Evolutionary conservation across 148 eudicot species (phyloP), one percentile per base, ranked within the genome.

Genomic region (Agrostemma githago): DNA sequence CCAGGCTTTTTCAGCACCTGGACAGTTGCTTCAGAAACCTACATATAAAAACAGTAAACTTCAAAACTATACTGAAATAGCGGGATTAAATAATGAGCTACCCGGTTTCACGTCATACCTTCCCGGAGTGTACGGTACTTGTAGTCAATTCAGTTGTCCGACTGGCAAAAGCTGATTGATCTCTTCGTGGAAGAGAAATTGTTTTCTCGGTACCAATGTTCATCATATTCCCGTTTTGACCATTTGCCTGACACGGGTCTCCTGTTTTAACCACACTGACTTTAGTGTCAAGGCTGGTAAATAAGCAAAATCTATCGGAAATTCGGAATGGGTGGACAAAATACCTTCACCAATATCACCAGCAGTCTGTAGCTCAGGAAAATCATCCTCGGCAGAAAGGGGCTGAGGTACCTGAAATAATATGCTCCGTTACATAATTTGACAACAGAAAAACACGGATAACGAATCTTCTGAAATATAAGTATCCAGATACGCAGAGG

Each of bases 1-100:
- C 82, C 86, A 58, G 99, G 97, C 78, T 86, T 92, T 85, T 89
- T 92, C 59, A 86, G 62, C 82, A 85, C 84, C 81, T 89, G 89
- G 79, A 96, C 84, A 66, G 89, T 92, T 63, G 84, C 92, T 82
- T 77, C 89, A 48, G 88, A 76, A 75, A 74, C 85, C 96, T 90
- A 75, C 41, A 7, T 58, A 53, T 5, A 80, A 51, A 17, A 68
- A 61, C 62, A 46, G 7, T 15, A 60, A 66, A 40, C 39, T 67
- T 26, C 73, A 37, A n/a, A 10, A 17, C 20, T 34, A 56, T 17
- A 48, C n/a, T 6, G 4, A 44, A 70, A 37, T 3, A 54, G 37
- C 17, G 53, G 66, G 66, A 46, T 68, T 40, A 59, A 66, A 80
- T 20, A 64, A 19, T 15, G 68, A 16, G 12, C 20, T 38, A 42